Evolutionary conservation across 345 rosid species (phyloP), one percentile per base, ranked within the genome.

Genomic region (Salix purpurea): DNA sequence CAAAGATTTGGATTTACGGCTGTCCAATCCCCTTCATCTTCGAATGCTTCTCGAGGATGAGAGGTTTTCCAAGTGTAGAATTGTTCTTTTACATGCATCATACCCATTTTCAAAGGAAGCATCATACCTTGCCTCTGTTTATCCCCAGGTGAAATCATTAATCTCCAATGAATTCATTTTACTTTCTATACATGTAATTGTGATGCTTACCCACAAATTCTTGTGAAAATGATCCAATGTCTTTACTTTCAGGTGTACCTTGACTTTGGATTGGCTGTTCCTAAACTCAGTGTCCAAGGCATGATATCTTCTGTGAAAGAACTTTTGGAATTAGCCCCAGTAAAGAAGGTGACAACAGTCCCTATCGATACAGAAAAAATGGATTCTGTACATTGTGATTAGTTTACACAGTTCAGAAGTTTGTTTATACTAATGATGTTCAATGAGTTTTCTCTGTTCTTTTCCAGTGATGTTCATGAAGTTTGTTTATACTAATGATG

Each of bases 91-190:
- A 75, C 99, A 96, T 87, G 95, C 98, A 61, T 88, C 99, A 64
- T 96, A 93, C 84, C 99, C 98, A 61, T 96, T 90, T 86, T 93
- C 97, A 74, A 91, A 80, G 84, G 99, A 95, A 85, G 99, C 98
- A 30, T 92, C 98, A 42, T 91, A 83, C 86, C 82, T 96, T 36
- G 91, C 98, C 83, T 93, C 94, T 69, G 89, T 96, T 77, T 96
- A 93, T 83, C 68, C 86, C 16, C 99, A 93, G 93, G 98, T 91
- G 72, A 67, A 64, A 77, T 72, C 26, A 64, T 83, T 68, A 14
- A 24, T 48, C 54, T 61, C 42, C 44, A 1, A 18, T 54, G 40
- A 77, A 61, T 70, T 16, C 13, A 66, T 36, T 58, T 58, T 28
- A 24, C 70, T 14, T 21, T 70, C 13, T 48, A 16, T 14, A 10